Base-by-base conservation (phyloP, 2,329 filamentous ascomycete species). In the Alternaria postmessia region DNA sequence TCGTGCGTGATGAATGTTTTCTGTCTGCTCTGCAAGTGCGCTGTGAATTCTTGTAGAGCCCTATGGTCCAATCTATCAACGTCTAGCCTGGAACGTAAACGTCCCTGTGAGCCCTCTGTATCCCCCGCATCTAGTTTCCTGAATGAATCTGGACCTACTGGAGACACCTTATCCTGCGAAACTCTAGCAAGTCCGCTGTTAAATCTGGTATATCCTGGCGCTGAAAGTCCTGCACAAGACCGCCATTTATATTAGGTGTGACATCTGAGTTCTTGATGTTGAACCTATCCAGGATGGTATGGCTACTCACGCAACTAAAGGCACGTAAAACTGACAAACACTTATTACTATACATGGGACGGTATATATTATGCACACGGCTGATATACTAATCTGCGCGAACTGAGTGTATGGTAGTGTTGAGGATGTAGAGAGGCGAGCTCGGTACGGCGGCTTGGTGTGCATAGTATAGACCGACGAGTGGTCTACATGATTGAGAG, bases 1-100 rank as follows among this genome's bases (percentile, higher is more conserved):
- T 61, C 20, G 51, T 65, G 64, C 62, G 64, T 65, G 60, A 68
- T 62, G 58, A 59, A 55, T 65, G 62, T 30, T 63, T 64, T 58
- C 54, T 43, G 51, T 66, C 54, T 66, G 63, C 65, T 57, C 61
- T 64, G 42, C 7, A 52, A 59, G 49, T 64, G 57, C 59, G 59
- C 42, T 62, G 55, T 59, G 57, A 67, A 58, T 59, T 28, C 59
- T 54, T 52, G 39, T 49, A 64, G 54, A 67, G 61, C 38, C 46
- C 26, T 14, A 61, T 57, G 34, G 36, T 57, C 48, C 14, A 63
- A 60, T 55, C 51, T 18, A 57, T 48, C 4, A 56, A 41, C 32
- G 34, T 54, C 43, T 38, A 54, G 43, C 59, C 46, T n/a, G 24
- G 48, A 62, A 59, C 55, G 44, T 32, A 54, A 57, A 62, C 39